These are phyloP conservation scores for Suhomyces sp. DNA, from an alignment of 805 yeast genomes.

Conservation along the genomic window DNA sequence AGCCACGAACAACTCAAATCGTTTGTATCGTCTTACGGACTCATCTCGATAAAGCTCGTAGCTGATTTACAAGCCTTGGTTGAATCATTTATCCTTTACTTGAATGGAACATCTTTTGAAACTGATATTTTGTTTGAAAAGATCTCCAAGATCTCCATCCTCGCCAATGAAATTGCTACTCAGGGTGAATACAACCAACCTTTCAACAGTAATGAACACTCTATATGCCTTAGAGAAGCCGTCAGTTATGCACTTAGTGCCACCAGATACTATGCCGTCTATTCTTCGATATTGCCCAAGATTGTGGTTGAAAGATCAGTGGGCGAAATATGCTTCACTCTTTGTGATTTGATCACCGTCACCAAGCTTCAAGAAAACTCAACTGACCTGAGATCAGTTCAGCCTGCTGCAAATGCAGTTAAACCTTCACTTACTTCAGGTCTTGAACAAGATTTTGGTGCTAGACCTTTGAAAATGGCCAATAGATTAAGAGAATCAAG, in stretches of 20 bases:
- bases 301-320: conserved; percentile 72
- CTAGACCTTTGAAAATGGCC: conserved; percentile 67
- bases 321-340: conserved; percentile 64
- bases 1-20: conserved; percentile 24
- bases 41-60: conserved; percentile 44
- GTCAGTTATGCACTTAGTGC: conserved; percentile 74
- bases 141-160: conserved; percentile 47
- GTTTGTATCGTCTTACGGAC: conserved; percentile 39
- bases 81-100: conserved; percentile 41
- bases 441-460: conserved; percentile 34
- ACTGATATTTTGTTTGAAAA: conserved; percentile 47
- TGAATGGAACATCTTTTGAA: conserved; percentile 26
- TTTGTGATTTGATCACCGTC: conserved; percentile 58
- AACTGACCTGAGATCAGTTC: conserved; percentile 6
- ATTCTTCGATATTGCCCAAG: conserved; percentile 63
- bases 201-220: conserved; percentile 33
- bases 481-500: conserved; percentile 41
- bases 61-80: conserved; percentile 46
- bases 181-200: conserved; percentile 24
- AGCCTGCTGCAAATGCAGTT: conserved; percentile 2
- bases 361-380: conserved; percentile 40
- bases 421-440: not conserved
- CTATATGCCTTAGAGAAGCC: conserved; percentile 57
- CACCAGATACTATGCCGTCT: conserved; percentile 67
- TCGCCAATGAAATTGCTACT: conserved; percentile 41